Evolutionary conservation across 495 filamentous ascomycete species (phyloP).

Genomic region (Extremus antarcticus): DNA sequence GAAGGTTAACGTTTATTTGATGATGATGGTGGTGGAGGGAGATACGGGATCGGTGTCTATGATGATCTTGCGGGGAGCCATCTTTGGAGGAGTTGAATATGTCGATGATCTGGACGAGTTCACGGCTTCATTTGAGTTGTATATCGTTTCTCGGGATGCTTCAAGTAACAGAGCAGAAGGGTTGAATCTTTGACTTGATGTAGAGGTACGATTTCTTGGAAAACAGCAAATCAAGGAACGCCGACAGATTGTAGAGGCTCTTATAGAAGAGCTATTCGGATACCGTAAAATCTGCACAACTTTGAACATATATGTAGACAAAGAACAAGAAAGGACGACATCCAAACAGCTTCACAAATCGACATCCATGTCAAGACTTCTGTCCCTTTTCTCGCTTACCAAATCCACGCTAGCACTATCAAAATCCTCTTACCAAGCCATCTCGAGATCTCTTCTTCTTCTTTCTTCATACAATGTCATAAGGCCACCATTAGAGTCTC

Average conservation of each 20-base stretch:
- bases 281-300: too few relatives aligned
- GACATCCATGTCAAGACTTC: not conserved
- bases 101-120: too few relatives aligned
- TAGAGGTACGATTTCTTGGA: too few relatives aligned
- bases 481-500: conserved; percentile 99
- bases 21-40: not conserved
- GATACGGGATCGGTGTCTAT: conserved; percentile 77
- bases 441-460: conserved; percentile 36
- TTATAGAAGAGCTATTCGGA: too few relatives aligned
- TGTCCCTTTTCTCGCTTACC: not conserved
- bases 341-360: not conserved
- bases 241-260: too few relatives aligned
- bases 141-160: not conserved
- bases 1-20: not conserved
- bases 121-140: not conserved
- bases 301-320: too few relatives aligned
- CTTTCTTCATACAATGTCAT: conserved; percentile 58
- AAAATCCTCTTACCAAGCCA: not conserved
- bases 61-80: conserved; percentile 55
- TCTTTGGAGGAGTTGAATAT: conserved; percentile 7
- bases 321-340: too few relatives aligned
- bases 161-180: too few relatives aligned
- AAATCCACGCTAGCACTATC: not conserved
- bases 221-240: too few relatives aligned
- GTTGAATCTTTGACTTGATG: too few relatives aligned